These are phyloP conservation scores for Delitschia confertaspora DNA, from an alignment of 495 filamentous ascomycete species.

Conservation along the genomic window DNA sequence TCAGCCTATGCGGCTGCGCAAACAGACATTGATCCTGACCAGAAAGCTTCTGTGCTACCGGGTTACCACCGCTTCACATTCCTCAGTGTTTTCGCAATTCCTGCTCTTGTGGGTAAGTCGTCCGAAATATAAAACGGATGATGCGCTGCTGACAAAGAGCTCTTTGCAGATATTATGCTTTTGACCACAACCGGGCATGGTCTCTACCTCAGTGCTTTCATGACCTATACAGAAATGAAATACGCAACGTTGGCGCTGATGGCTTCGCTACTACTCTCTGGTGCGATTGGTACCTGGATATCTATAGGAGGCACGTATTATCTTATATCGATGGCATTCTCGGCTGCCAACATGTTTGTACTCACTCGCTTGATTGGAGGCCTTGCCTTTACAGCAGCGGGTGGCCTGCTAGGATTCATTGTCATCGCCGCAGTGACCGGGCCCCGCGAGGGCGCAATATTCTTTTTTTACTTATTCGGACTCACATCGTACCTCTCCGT, in stretches of 20 bases:
- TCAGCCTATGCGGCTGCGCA: conserved; percentile 47
- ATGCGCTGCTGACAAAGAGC: conserved; percentile 7
- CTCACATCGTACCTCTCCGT: conserved; percentile 32
- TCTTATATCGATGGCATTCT: conserved; percentile 51
- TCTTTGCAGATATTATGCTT: conserved; percentile 49
- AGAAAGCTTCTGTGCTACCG: conserved; percentile 39
- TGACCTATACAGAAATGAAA: conserved; percentile 42
- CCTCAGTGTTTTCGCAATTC: conserved; percentile 52
- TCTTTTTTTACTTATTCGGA: conserved; percentile 32
- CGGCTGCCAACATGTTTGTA: conserved; percentile 53
- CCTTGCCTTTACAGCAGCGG: conserved; percentile 44
- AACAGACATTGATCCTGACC: conserved; percentile 47
- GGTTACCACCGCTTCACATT: conserved; percentile 48
- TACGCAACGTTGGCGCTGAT: conserved; percentile 51
- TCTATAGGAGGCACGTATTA: conserved; percentile 52
- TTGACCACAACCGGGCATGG: conserved; percentile 50
- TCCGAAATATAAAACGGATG: neutral
- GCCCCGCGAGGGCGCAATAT: conserved; percentile 28
- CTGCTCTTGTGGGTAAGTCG: conserved; percentile 42
- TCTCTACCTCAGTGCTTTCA: conserved; percentile 48
- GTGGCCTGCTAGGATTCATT: conserved; percentile 44
- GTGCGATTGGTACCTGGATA: conserved; percentile 53
- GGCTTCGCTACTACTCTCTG: conserved; percentile 48
- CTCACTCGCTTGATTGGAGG: conserved; percentile 51
- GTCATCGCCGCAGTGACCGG: conserved; percentile 37